These are phyloP conservation scores for Pseudopyrenochaeta lycopersici DNA, from an alignment of 2,329 filamentous ascomycete species.

Conservation along the genomic window DNA sequence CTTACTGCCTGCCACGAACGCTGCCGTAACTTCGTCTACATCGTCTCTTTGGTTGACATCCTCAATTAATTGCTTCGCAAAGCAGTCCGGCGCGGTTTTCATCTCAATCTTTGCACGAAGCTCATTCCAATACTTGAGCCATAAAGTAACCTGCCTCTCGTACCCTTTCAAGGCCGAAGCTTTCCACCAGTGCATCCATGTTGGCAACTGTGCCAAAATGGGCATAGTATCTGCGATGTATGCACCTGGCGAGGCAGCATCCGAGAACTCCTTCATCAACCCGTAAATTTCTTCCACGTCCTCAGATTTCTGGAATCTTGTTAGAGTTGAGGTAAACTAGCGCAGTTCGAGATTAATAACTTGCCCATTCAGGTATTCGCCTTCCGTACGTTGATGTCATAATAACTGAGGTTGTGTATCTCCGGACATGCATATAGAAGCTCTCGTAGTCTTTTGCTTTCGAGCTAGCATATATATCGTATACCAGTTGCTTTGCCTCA, in stretches of 20 bases:
- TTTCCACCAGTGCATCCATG: conserved; percentile 17
- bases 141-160: conserved; percentile 12
- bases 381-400: conserved; percentile 30
- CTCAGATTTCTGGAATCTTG: conserved; percentile 15
- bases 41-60: conserved; percentile 40
- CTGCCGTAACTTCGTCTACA: conserved; percentile 27
- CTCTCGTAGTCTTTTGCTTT: conserved; percentile 38
- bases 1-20: conserved; percentile 30
- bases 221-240: conserved; percentile 22
- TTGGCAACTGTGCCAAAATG: conserved; percentile 17
- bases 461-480: conserved; percentile 38
- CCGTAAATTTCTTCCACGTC: conserved; percentile 22
- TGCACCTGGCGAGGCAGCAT: conserved; percentile 13
- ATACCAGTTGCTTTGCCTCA: conserved; percentile 53
- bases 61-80: conserved; percentile 22
- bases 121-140: conserved; percentile 21
- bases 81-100: conserved; percentile 24
- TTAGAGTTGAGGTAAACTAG: neutral
- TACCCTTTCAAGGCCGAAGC: conserved; percentile 12
- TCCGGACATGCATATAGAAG: conserved; percentile 25
- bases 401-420: conserved; percentile 21
- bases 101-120: conserved; percentile 15
- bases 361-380: conserved; percentile 17
- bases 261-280: conserved; percentile 21
- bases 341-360: neutral